Evolutionary conservation across 345 rosid species (phyloP).

Genomic region (Hibiscus tridactylites): DNA sequence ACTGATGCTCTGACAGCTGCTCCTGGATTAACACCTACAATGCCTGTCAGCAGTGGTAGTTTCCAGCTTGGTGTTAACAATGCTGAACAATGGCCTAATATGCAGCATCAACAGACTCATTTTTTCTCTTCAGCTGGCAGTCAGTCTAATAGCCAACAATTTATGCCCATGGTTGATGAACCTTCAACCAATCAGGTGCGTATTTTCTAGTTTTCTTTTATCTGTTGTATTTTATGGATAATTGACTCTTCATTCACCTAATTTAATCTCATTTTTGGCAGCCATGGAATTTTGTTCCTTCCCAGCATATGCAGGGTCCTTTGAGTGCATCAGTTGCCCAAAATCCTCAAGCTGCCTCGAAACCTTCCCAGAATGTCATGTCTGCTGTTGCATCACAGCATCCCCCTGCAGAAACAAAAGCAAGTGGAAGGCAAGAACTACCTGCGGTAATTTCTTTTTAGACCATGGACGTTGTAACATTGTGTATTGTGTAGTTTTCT

Average conservation of each 20-base stretch:
- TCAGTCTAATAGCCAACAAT: constrained; percentile 38
- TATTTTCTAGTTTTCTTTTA: constrained; percentile 7
- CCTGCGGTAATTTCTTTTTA: constrained; percentile 50
- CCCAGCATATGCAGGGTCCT: constrained; percentile 37
- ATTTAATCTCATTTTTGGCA: constrained; percentile 24
- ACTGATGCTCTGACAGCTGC: constrained; percentile 22
- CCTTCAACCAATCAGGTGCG: constrained; percentile 56
- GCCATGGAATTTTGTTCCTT: constrained; percentile 43
- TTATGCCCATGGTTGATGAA: constrained; percentile 34
- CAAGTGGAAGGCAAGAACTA: constrained; percentile 58
- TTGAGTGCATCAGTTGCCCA: constrained; percentile 37
- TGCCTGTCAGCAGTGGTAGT: constrained; percentile 28
- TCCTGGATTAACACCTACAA: constrained; percentile 21
- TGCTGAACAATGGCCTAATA: constrained; percentile 30
- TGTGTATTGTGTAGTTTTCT: neutral
- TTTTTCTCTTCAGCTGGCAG: constrained; percentile 32
- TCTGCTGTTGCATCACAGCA: constrained; percentile 28
- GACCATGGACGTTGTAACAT: neutral
- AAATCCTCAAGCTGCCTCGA: constrained; percentile 24
- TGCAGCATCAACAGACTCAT: constrained; percentile 45
- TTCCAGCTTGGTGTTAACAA: constrained; percentile 13
- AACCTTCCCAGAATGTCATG: constrained; percentile 23
- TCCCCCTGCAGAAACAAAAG: constrained; percentile 33
- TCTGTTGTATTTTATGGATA: neutral
- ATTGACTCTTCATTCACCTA: constrained; percentile 1